phyloP scores from a whole-genome alignment of 2,329 filamentous ascomycete species.

The Venturia carpophila region DNA sequence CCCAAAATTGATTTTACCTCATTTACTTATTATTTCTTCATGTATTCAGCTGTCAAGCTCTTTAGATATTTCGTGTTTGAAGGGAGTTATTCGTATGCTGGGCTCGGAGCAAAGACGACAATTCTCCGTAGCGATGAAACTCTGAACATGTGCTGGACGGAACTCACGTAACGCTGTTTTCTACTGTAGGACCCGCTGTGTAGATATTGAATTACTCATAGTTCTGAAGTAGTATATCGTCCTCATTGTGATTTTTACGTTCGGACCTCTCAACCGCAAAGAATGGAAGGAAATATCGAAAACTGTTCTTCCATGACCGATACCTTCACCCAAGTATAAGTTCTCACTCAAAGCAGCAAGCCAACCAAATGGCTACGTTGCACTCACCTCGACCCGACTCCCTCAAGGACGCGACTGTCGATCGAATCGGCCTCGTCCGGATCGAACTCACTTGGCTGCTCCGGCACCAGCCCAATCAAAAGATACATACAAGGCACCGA shows the following conservation, averaged over 20 bases:
- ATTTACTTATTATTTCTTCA: too few species aligned
- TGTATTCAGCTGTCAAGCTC: too few species aligned
- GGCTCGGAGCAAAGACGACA: too few species aligned
- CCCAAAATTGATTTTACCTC: too few species aligned
- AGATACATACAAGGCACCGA: constrained; percentile 2
- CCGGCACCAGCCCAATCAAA: not conserved
- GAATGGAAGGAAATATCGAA: not conserved
- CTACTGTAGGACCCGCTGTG: too few species aligned
- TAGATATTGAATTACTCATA: not conserved
- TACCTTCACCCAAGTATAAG: not conserved
- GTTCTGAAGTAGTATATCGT: not conserved
- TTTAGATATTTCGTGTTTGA: too few species aligned
- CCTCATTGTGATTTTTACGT: not conserved
- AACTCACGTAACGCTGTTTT: too few species aligned
- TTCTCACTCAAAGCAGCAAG: not conserved
- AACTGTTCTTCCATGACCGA: not conserved
- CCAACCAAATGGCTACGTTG: not conserved
- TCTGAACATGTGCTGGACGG: too few species aligned
- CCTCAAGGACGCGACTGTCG: not conserved
- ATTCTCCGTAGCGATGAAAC: too few species aligned
- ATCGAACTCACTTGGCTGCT: not conserved
- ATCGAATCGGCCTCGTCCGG: not conserved
- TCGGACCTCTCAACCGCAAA: not conserved
- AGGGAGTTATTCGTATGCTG: too few species aligned
- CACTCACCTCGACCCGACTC: not conserved